Evolutionary conservation across 2,329 filamentous ascomycete species (phyloP), one percentile per base, ranked within the genome.

Genomic region (Apiospora koreana): DNA sequence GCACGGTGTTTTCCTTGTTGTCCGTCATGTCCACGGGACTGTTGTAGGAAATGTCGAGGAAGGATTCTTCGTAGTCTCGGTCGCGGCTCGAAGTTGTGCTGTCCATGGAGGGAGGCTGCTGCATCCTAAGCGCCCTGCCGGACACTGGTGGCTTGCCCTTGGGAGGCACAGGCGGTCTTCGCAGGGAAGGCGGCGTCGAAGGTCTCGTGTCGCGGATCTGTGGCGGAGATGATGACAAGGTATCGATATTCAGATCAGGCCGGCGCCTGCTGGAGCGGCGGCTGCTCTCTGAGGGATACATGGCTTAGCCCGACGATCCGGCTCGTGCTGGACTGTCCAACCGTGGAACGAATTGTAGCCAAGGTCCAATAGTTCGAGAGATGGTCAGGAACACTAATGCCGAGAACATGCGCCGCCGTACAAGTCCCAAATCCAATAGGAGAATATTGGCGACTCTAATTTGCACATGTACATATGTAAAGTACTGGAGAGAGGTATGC

Each of bases 161-260:
- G 18, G 74, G 74, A 41, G 76, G 72, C 25, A 74, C 72, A 8
- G 75, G 75, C 43, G 78, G 75, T 68, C 73, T 76, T 48, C 76
- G 74, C 38, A 78, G 76, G 28, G 78, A 77, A 65, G 79, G 77
- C 65, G 77, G 77, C 45, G 80, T 76, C 58, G 76, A 68, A 43
- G 73, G 69, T 69, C 76, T 76, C 67, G 73, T 74, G 62, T 67
- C 58, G 28, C 66, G 48, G 62, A 65, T 64, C 69, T 72, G 72
- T 73, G 46, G 70, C 50, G 48, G 74, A 50, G 72, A 72, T 69
- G 68, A 66, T 69, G 68, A 66, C n/a, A 77, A 75, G 41, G 78
- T 80, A 71, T 80, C 80, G 71, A 82, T 78, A 74, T 79, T 81
- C 68, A 82, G 76, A 69, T 82, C 80, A 46, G 81, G 81, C 41